Base-by-base conservation (phyloP, 2,329 filamentous ascomycete genomes). In the Fusarium abutilonis region DNA sequence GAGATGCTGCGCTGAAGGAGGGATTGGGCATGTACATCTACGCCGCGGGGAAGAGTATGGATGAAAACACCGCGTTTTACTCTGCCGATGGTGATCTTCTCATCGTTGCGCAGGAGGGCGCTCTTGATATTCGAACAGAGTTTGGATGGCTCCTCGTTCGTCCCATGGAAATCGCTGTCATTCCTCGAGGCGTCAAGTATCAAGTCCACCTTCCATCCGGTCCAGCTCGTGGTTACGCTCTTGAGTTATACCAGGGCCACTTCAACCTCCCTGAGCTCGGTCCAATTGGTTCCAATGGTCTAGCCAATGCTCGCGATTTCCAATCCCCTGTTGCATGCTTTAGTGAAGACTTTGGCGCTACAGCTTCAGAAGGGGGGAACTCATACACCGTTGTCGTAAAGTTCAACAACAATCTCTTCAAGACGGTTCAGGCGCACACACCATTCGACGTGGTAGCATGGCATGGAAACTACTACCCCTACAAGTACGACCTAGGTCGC, bases 11-110 rank as follows among this genome's bases (percentile, higher is more conserved):
- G 0, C 83, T 89, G 74, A 96, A 96, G 77, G 81, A 85, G 15
- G 93, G 93, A 0, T 69, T 96, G 38, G 92, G 90, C 19, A 92
- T 95, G 58, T 88, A 90, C 74, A 86, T 95, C 53, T 96, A 91
- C 72, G 89, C 90, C 1, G 91, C 89, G 0, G 91, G 90, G 17
- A 88, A 85, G 73, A 87, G 88, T 71, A 96, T 97, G 93, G 81
- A 82, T 44, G 77, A 82, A n/a, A 84, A 85, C 35, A 82, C 89
- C 45, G 91, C 91, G 0, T 96, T 93, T 74, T 96, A 94, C 80
- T 93, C 89, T 4, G 89, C 92, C 0, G 91, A 94, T 71, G 91
- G 91, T 11, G 91, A 94, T 73, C 84, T 92, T 68, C 76, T 93
- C 52, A 87, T 94, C 60, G 89, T 94, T 13, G 82, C 89, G 2